phyloP scores from a whole-genome alignment of 176 grass and related monocot species.

The Oryza meridionalis region DNA sequence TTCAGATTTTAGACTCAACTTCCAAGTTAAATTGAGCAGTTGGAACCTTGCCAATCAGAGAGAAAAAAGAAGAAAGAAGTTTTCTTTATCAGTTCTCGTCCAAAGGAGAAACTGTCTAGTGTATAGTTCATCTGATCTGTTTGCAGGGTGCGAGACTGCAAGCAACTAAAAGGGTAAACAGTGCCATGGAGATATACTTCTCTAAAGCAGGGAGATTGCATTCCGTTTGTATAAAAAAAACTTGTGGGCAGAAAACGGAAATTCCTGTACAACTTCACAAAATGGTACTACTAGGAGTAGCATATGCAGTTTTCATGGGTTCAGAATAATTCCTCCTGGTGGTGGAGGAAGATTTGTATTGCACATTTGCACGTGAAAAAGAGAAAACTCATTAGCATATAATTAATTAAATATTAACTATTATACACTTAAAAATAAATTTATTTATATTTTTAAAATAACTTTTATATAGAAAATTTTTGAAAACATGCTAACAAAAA shows the following conservation, averaged over 20 bases:
- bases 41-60: too few relatives aligned
- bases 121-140: not conserved
- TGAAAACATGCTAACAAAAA: too few relatives aligned
- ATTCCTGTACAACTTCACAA: not conserved
- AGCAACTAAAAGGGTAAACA: not conserved
- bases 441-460: too few relatives aligned
- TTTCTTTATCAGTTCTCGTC: not conserved
- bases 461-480: too few relatives aligned
- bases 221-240: not conserved
- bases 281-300: not conserved
- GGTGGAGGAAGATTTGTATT: too few relatives aligned
- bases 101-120: not conserved
- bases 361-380: too few relatives aligned
- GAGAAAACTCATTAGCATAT: too few relatives aligned
- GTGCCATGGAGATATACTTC: conserved; percentile 17
- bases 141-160: not conserved
- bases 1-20: too few relatives aligned
- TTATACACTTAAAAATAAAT: too few relatives aligned
- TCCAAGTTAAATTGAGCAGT: too few relatives aligned
- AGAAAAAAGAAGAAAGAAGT: not conserved
- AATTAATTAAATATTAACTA: too few relatives aligned
- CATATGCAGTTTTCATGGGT: not conserved
- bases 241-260: not conserved
- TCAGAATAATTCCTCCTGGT: too few relatives aligned
- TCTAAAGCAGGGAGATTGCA: not conserved